Percentiles rank a stretch among this genome's conserved stretches.
These are phyloP conservation scores for Mycena venus DNA, from an alignment of 768 basidiomycete species.

Conservation along the genomic window DNA sequence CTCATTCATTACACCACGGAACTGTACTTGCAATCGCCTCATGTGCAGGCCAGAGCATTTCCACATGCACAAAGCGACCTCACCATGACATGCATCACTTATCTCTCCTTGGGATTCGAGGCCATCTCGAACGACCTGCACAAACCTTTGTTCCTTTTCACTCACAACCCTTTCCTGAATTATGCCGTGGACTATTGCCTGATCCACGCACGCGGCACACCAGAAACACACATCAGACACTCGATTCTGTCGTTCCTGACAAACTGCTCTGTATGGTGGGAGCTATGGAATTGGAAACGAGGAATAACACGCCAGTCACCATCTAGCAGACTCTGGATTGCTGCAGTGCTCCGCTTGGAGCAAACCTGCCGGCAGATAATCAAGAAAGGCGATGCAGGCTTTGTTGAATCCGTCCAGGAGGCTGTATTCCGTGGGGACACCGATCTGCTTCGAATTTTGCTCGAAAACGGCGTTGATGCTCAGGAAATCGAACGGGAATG, in stretches of 20 bases:
- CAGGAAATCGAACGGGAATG: too few species aligned
- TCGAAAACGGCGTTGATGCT: too few species aligned
- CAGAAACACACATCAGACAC: background rate
- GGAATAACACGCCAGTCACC: background rate
- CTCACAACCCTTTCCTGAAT: background rate
- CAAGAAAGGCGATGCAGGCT: background rate
- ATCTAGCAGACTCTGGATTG: background rate
- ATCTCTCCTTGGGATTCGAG: background rate
- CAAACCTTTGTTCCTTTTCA: background rate
- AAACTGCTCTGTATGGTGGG: background rate
- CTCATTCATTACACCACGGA: background rate
- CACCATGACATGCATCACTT: background rate
- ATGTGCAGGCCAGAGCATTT: background rate
- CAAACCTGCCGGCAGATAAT: background rate
- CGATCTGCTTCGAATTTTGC: too few species aligned
- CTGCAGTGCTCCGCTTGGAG: background rate
- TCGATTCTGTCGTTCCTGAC: background rate
- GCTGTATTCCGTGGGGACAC: too few species aligned
- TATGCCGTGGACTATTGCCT: background rate
- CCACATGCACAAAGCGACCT: background rate
- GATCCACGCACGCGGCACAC: background rate
- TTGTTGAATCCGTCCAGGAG: too few species aligned
- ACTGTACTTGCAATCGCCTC: background rate
- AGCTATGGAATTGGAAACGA: background rate
- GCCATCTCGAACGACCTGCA: background rate